Evolutionary conservation across 352 stramenopile species (phyloP), one percentile per base, ranked within the genome.

Genomic region (Phytophthora colocasiae): DNA sequence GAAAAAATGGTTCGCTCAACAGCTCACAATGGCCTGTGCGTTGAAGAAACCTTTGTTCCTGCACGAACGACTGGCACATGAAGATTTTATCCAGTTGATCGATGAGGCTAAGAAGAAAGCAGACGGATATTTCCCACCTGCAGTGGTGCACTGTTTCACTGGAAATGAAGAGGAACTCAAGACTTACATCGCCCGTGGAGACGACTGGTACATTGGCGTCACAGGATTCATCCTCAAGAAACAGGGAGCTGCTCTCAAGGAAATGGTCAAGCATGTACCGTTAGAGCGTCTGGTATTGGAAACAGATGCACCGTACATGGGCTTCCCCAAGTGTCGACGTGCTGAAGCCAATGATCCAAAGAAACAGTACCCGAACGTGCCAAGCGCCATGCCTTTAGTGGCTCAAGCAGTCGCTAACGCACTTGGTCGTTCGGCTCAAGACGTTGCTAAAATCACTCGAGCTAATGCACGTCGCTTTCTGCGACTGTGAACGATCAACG

Each of bases 281-380:
- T 56, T 97, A 11, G 62, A 97, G 55, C 77, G 81, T 34, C 78
- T 98, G 6, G 82, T 98, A 43, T 77, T 98, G 44, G 93, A 98
- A 76, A 98, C 93, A 6, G 92, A 98, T 70, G 90, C 92, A 48
- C 93, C 93, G 26, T 98, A 96, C 69, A 97, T 98, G 92, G 82
- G 84, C 11, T 92, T 93, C 31, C 81, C 90, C 0, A 83, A 83
- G 32, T 93, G 85, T 43, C 79, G 85, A 24, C 46, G 54, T 29
- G 60, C 60, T 27, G 82, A 91, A 46, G 1, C 31, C 0, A 67
- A 32, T 24, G 58, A 83, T 27, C 17, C 10, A 4, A 93, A 93
- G 55, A 82, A 86, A 59, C 83, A 93, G 74, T 92, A 85, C 55
- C 87, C 87, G 26, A 95, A 95, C 40, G 87, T 94, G 12, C 83